A percentile compares a stretch with the other conserved stretches of the same genome.
Evolutionary conservation across 1,284 basidiomycete genomes (phyloP).

Genomic region (Polyporus tsugae): DNA sequence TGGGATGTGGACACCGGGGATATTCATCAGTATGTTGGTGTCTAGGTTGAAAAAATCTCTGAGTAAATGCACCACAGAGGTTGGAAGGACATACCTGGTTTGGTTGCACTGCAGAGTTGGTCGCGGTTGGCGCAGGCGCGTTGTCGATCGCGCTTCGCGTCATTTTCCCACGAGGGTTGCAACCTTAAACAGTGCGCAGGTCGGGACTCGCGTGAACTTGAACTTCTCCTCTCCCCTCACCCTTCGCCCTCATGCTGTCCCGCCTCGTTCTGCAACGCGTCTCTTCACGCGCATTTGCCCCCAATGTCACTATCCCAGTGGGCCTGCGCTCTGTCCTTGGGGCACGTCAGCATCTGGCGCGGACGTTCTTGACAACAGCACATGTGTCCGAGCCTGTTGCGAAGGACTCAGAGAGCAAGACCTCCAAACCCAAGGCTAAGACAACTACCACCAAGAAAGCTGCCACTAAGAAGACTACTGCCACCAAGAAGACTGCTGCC

Average conservation of each 20-base stretch:
- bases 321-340: conserved; percentile 1
- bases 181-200: background rate
- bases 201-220: background rate
- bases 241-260: conserved; percentile 18
- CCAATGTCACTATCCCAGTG: background rate
- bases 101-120: background rate
- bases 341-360: conserved; percentile 21
- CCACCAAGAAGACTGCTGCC: conserved; percentile 15
- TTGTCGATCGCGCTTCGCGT: conserved; percentile 3
- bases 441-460: background rate
- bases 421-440: conserved; percentile 11
- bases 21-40: background rate
- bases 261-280: conserved; percentile 24
- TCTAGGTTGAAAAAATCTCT: background rate
- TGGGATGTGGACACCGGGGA: conserved; percentile 12
- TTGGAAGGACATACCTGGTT: background rate
- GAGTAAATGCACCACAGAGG: background rate
- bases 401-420: conserved; percentile 2
- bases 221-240: background rate
- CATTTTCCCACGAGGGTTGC: conserved; percentile 6
- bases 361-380: conserved; percentile 28
- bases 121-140: background rate
- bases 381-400: conserved; percentile 19
- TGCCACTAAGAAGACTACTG: conserved; percentile 1
- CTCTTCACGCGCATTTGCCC: conserved; percentile 19